Evolutionary conservation across 2,329 filamentous ascomycete genomes (phyloP).

Genomic region (Dothistroma pini): DNA sequence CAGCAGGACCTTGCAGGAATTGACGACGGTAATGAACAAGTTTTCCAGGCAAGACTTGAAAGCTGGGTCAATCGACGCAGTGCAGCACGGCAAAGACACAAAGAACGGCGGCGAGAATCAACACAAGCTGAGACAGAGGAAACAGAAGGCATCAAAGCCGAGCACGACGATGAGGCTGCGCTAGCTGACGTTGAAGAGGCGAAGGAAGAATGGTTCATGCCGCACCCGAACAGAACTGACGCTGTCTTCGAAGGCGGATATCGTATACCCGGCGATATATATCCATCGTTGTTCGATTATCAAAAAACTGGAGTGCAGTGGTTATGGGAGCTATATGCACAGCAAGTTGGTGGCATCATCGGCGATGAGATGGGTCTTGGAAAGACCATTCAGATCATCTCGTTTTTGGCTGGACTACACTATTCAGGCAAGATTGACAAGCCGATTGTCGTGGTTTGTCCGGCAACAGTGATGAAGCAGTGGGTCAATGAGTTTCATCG

Average conservation of each 20-base stretch:
- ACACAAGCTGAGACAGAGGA: slow-evolving; percentile 11
- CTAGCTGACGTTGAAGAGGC: slow-evolving; percentile 34
- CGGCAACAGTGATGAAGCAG: slow-evolving; percentile 90
- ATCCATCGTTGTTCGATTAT: slow-evolving; percentile 88
- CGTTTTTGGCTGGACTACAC: slow-evolving; percentile 85
- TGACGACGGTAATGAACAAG: slow-evolving; percentile 83
- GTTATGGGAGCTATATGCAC: slow-evolving; percentile 87
- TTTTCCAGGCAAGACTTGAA: slow-evolving; percentile 71
- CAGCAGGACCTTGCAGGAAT: slow-evolving; percentile 59
- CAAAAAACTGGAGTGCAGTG: slow-evolving; percentile 97
- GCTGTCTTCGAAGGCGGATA: slow-evolving; percentile 70
- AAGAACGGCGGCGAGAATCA: slow-evolving; percentile 16
- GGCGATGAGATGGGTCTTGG: slow-evolving; percentile 99
- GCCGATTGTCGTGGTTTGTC: slow-evolving; percentile 87
- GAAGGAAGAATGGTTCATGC: slow-evolving; percentile 72
- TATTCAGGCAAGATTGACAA: slow-evolving; percentile 82
- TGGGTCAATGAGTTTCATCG: slow-evolving; percentile 99
- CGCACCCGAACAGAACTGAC: slow-evolving; percentile 78
- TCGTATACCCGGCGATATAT: slow-evolving; percentile 86
- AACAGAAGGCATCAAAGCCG: slow-evolving; percentile 15
- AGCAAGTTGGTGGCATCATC: slow-evolving; percentile 88
- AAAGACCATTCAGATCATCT: slow-evolving; percentile 79
- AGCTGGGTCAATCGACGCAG: slow-evolving; percentile 68
- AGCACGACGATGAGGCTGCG: slow-evolving; percentile 34
- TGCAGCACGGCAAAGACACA: slow-evolving; percentile 50